Conservation (phyloP, 148 eudicot species). For the Chenopodium album region DNA sequence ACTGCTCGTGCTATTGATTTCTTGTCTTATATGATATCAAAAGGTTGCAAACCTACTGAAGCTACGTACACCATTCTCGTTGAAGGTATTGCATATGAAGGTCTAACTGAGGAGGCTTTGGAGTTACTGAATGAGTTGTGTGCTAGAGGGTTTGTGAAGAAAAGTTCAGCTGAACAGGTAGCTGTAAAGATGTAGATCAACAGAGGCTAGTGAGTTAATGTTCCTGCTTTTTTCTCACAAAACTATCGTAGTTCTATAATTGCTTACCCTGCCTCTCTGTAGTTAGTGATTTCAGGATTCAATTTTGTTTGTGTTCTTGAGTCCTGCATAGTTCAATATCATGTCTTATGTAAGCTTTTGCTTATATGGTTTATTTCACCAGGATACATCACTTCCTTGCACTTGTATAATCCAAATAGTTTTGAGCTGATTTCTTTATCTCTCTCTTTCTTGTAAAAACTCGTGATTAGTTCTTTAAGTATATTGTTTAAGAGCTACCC, state of each 20-base stretch:
- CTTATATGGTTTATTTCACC: neutral
- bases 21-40: slow-evolving; percentile 52
- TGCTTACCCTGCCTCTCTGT: neutral
- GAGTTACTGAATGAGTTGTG: slow-evolving; percentile 49
- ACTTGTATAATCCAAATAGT: neutral
- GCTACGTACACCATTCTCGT: slow-evolving; percentile 52
- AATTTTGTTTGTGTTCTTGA: slow-evolving; percentile 27
- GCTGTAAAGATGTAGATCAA: slow-evolving; percentile 41
- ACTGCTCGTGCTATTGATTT: slow-evolving; percentile 61
- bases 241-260: no score
- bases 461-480: neutral
- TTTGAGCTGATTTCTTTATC: neutral
- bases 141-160: slow-evolving; percentile 52
- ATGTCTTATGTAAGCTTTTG: neutral
- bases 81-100: slow-evolving; percentile 60
- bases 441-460: neutral
- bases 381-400: neutral
- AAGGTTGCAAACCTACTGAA: slow-evolving; percentile 58
- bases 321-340: slow-evolving; percentile 6
- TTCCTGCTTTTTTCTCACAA: neutral
- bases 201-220: slow-evolving; percentile 10
- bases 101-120: slow-evolving; percentile 49
- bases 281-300: slow-evolving; percentile 18
- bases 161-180: slow-evolving; percentile 51
- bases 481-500: neutral